A percentile compares a stretch with the other conserved stretches of the same genome.
These are phyloP conservation scores for Aspergillus pseudoglaucus DNA, from an alignment of 2,329 filamentous ascomycete genomes.

Conservation along the genomic window DNA sequence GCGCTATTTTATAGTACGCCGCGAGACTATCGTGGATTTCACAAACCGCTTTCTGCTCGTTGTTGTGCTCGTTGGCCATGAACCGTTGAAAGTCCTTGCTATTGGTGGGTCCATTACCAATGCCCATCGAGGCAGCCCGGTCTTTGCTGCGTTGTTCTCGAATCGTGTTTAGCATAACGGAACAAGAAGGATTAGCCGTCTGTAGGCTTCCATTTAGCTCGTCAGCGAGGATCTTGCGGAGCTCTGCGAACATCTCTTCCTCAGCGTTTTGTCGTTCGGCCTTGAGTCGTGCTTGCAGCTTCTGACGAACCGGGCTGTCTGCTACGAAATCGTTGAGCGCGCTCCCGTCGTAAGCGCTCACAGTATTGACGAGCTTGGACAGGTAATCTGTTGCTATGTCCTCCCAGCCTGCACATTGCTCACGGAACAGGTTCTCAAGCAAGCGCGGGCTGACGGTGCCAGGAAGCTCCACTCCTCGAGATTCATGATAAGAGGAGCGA, in stretches of 20 bases:
- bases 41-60: conserved; percentile 37
- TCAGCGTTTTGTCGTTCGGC: conserved; percentile 31
- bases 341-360: conserved; percentile 11
- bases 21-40: conserved; percentile 56
- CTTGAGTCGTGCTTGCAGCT: conserved; percentile 18
- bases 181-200: conserved; percentile 51
- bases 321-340: conserved; percentile 11
- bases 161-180: conserved; percentile 29
- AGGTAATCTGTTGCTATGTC: conserved; percentile 5
- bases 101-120: neutral
- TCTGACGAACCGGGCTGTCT: neutral
- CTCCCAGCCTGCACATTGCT: conserved; percentile 13
- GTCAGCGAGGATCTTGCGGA: conserved; percentile 45
- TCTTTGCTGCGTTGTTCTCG: conserved; percentile 9
- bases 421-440: conserved; percentile 13
- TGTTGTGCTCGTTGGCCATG: conserved; percentile 19
- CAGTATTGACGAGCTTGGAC: neutral
- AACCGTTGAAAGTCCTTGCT: neutral
- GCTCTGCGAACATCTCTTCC: conserved; percentile 39
- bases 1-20: conserved; percentile 57
- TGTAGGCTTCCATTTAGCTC: conserved; percentile 41
- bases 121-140: conserved; percentile 3
- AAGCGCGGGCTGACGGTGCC: conserved; percentile 14
- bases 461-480: conserved; percentile 14
- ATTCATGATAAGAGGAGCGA: conserved; percentile 9